Evolutionary conservation across 805 yeast species (phyloP), one percentile per base, ranked within the genome.

Genomic region (Kazachstania taianensis): DNA sequence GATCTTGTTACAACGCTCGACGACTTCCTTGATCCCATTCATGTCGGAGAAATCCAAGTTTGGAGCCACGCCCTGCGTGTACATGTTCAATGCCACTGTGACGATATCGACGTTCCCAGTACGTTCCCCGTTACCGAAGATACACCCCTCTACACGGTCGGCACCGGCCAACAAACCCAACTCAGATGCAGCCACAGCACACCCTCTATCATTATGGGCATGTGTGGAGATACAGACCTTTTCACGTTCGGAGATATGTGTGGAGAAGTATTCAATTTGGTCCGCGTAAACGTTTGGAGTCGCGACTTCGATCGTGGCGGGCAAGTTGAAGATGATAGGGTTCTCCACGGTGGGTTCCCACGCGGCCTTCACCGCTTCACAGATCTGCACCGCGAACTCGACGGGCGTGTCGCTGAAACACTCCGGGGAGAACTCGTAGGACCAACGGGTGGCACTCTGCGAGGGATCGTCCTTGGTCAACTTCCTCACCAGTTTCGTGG

Each of bases 151-250:
- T 20, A 81, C 81, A 57, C 94, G 72, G 56, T 81, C 85, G 15
- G 85, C 94, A 37, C 94, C 94, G 2, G 86, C 94, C 59, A 81
- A 52, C 51, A 76, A 77, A 32, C 82, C 94, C 38, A 81, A 69
- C 59, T 81, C 94, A 4, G 86, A 78, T 25, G 92, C 92, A 9
- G 92, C 92, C 10, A 81, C 87, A 9, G 82, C 87, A 56, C 89
- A 81, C 17, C 94, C 94, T 50, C 94, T 70, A 61, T 81, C 92
- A 47, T 81, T 81, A 60, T 81, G 94, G 26, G 84, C 82, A 57
- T 81, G 94, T 38, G 82, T 69, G 9, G 92, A 81, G 35, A 81
- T 72, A 49, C 83, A 75, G 17, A 82, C 72, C 44, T 69, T 77
- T 39, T 79, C 83, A 45, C 94, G 73, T 44, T 81, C 72, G 30